Base-by-base conservation (phyloP, 257 asterid genomes). In the Capsicum rhomboideum region DNA sequence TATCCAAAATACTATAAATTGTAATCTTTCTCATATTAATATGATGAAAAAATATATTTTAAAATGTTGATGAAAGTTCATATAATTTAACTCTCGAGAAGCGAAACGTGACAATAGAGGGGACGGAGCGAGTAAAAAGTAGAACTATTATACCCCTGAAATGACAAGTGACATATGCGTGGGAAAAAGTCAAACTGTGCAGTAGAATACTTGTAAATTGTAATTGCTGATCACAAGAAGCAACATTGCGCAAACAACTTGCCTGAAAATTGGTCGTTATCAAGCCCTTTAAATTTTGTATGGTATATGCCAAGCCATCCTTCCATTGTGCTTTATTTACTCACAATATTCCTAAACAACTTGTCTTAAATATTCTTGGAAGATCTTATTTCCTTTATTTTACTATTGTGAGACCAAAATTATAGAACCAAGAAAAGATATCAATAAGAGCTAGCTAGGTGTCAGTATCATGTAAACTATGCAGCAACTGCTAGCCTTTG, bases 381-480 rank as follows among this genome's bases (percentile, higher is more conserved):
- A 84, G 67, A 10, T 78, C 66, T n/a, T 58, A 58, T 58, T 21
- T n/a, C 28, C 2, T 23, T 58, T 58, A 40, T 40, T 40, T 40
- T 40, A 40, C 8, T 40, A 44, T 8, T 81, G 58, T 13, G 46
- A 21, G 6, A 20, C 2, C 53, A 5, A 40, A 37, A 4, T 42
- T 20, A 67, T 34, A 49, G 28, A 23, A 16, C n/a, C 34, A 28
- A 11, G 55, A 79, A 50, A 34, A 6, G 46, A 28, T 7, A 13
- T 54, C 28, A 80, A 56, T 46, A 26, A 34, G 8, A 63, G 20
- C 40, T 63, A 23, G 68, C 5, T 40, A 7, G 44, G 20, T 6
- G 78, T 84, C 87, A 53, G 3, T 63, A 50, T 85, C 85, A 7
- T 13, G 63, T 46, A 58, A 81, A 82, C 55, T 66, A 17, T 8